Evolutionary conservation across 768 basidiomycete genomes (phyloP), one percentile per base, ranked within the genome.

Genomic region (Pleurotus platypus): DNA sequence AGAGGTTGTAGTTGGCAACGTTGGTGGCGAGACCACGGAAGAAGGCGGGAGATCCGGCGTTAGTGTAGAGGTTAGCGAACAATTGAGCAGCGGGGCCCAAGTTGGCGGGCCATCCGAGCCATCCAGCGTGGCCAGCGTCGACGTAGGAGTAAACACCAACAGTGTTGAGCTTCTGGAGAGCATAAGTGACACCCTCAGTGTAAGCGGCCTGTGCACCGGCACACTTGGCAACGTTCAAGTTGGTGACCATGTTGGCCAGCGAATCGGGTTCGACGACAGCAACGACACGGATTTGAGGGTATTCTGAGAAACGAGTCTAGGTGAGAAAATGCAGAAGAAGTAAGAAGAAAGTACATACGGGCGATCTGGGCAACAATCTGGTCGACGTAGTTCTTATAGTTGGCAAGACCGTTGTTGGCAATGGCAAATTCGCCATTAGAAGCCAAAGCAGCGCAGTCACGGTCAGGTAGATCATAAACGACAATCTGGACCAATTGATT

Each of bases 31-130:
- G 72, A 54, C 85, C 84, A 59, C 82, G 79, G 65, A 86, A 75
- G 62, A 77, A 79, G 11, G 72, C 57, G 15, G 83, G 82, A 11
- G 76, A 78, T n/a, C 81, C 78, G 53, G 82, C 83, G 60, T 62
- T 67, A 61, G 71, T 71, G 71, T 74, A 84, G 45, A 86, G 70
- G 56, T 74, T 63, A 26, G 70, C 63, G 68, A 84, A 86, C 58
- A 85, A 71, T 61, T 77, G 70, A 39, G 83, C 84, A 49, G 84
- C 83, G 54, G 84, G 84, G 20, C 63, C 49, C 67, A 85, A 68
- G 74, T 86, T 86, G 46, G 84, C 82, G 58, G 83, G 73, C 85
- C 84, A 87, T 39, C 85, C 85, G 59, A 86, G 77, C 84, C 84
- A 86, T 50, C 84, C 83, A 58, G 80, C 82, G 61, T 83, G 81